These are phyloP conservation scores for Pythium oligandrum DNA, from an alignment of 352 stramenopile genomes.

Conservation along the genomic window DNA sequence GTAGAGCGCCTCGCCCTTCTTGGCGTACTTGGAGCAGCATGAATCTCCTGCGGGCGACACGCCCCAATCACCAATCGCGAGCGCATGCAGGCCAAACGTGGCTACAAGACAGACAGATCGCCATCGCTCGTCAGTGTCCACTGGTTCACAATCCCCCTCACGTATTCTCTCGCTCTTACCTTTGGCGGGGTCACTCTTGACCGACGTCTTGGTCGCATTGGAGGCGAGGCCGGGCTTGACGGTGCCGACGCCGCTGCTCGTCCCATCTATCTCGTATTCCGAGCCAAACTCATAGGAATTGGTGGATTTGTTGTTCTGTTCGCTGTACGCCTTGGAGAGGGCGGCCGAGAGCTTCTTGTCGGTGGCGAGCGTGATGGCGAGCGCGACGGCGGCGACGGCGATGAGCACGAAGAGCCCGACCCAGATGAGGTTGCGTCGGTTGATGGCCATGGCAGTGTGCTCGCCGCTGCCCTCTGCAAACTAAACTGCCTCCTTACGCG, in stretches of 20 bases:
- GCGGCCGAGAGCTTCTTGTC: neutral
- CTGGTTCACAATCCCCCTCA: no score
- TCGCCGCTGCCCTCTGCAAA: no score
- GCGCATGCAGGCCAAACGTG: constrained; percentile 12
- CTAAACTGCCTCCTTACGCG: no score
- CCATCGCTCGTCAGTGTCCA: no score
- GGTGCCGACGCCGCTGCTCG: constrained; percentile 9
- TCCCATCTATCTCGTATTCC: neutral
- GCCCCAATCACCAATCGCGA: constrained; percentile 22
- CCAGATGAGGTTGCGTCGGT: neutral
- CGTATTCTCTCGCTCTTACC: neutral
- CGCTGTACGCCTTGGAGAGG: neutral
- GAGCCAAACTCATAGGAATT: no score
- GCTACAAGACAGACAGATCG: no score
- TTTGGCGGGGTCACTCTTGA: constrained; percentile 7
- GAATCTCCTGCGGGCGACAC: constrained; percentile 15
- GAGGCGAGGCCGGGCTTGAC: constrained; percentile 16
- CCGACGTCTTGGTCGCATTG: constrained; percentile 9
- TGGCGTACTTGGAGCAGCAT: constrained; percentile 22
- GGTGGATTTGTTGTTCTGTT: neutral
- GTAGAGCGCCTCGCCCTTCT: constrained; percentile 15
- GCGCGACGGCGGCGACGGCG: constrained; percentile 7
- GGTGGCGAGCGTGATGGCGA: neutral
- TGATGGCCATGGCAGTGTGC: no score
- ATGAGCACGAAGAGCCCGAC: neutral